phyloP scores from a whole-genome alignment of 2,329 filamentous ascomycete species.

The Nothophoma quercina region DNA sequence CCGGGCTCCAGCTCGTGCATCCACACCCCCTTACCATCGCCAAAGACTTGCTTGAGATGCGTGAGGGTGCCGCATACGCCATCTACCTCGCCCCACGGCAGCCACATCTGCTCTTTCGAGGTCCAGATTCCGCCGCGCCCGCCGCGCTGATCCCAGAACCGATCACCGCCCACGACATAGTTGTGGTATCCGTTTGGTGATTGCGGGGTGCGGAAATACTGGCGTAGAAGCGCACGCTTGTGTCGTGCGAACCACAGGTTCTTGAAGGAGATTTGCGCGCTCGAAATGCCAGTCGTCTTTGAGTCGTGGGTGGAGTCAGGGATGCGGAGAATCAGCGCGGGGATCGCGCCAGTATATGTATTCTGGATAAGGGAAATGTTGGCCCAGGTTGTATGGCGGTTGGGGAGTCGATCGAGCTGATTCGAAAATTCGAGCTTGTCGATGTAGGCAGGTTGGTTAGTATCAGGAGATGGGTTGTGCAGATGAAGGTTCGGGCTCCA shows the following conservation, averaged over 20 bases:
- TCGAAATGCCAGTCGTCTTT: not conserved
- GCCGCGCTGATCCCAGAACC: constrained; percentile 59
- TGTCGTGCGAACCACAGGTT: constrained; percentile 59
- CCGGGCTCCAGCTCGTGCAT: constrained; percentile 38
- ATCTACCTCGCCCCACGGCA: constrained; percentile 57
- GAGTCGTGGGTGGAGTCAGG: not conserved
- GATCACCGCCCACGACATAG: constrained; percentile 55
- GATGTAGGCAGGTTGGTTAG: constrained; percentile 39
- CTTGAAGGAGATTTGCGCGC: constrained; percentile 49
- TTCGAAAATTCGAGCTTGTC: constrained; percentile 36
- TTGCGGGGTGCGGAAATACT: constrained; percentile 56
- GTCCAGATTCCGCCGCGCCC: constrained; percentile 65
- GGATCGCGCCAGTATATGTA: constrained; percentile 56
- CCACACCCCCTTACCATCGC: constrained; percentile 56
- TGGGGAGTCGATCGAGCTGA: constrained; percentile 55
- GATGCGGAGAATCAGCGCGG: constrained; percentile 52
- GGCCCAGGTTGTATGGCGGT: constrained; percentile 53
- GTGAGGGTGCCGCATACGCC: constrained; percentile 44
- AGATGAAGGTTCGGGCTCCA: constrained; percentile 36
- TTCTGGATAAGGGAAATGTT: constrained; percentile 57
- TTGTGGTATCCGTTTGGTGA: constrained; percentile 54
- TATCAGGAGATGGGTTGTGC: constrained; percentile 38
- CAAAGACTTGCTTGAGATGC: constrained; percentile 56
- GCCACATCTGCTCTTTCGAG: constrained; percentile 55
- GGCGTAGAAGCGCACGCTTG: constrained; percentile 59